Evolutionary conservation across 768 basidiomycete species (phyloP).

Genomic region (Boletellus emodensis): DNA sequence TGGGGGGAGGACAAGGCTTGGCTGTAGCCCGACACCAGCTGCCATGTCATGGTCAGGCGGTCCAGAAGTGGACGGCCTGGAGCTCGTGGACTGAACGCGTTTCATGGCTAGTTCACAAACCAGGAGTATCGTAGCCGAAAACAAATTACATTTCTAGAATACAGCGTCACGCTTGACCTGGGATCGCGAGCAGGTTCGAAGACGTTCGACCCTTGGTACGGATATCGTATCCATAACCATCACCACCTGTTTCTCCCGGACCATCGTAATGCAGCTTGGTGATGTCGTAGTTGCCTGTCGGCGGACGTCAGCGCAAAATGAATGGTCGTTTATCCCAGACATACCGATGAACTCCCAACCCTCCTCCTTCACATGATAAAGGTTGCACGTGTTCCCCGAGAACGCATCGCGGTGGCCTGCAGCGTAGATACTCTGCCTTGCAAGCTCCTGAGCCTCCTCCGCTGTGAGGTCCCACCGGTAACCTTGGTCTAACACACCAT

Average conservation of each 20-base stretch:
- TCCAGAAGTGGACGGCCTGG: slow-evolving; percentile 1
- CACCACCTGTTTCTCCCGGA: slow-evolving; percentile 64
- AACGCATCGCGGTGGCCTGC: slow-evolving; percentile 96
- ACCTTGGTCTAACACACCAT: slow-evolving; percentile 95
- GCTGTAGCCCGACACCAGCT: slow-evolving; percentile 40
- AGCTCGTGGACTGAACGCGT: slow-evolving; percentile 16
- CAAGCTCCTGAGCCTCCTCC: slow-evolving; percentile 93
- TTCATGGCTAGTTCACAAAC: slow-evolving; percentile 25
- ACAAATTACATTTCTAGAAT: slow-evolving; percentile 20
- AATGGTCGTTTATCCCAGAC: slow-evolving; percentile 22
- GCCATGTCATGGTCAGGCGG: slow-evolving; percentile 6
- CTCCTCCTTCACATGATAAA: slow-evolving; percentile 91
- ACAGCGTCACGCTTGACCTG: slow-evolving; percentile 28
- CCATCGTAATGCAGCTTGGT: slow-evolving; percentile 90
- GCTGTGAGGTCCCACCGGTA: slow-evolving; percentile 91
- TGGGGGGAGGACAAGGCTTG: slow-evolving; percentile 61
- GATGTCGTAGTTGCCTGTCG: slow-evolving; percentile 86
- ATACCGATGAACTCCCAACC: slow-evolving; percentile 96
- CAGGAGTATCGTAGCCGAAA: neutral
- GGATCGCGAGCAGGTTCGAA: slow-evolving; percentile 42
- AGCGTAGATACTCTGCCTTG: slow-evolving; percentile 89
- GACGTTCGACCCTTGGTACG: slow-evolving; percentile 59
- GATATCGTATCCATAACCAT: slow-evolving; percentile 77
- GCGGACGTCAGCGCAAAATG: slow-evolving; percentile 9
- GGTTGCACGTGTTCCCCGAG: slow-evolving; percentile 93